Evolutionary conservation across 768 basidiomycete genomes (phyloP), one percentile per base, ranked within the genome.

Genomic region (Melanogaster broomeanus): DNA sequence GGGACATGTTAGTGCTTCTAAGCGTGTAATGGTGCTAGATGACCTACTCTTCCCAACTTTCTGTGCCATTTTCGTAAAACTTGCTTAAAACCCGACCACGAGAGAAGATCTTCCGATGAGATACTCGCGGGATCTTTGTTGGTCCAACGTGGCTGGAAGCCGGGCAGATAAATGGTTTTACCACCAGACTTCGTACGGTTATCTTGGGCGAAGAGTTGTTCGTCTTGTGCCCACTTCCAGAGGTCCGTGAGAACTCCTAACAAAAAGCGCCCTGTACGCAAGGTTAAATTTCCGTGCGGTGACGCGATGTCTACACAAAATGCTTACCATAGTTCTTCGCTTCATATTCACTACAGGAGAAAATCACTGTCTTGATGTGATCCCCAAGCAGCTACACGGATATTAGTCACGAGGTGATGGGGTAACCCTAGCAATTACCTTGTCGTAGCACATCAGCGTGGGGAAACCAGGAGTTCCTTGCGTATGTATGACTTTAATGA

Each of bases 301-400:
- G 37, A 37, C 30, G 6, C 33, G 11, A 35, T 28, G 34, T 11
- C 25, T 24, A 27, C 47, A 19, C 46, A 28, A 35, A 66, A 30
- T 11, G 28, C 76, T 28, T 62, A 90, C 95, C 94, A 61, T 93
- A 94, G 69, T 98, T 98, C 45, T 88, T 83, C 12, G 93, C 94
- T 71, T 99, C 95, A 59, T 92, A 92, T 72, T 96, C 96, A 57
- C 95, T 97, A 62, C 93, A 95, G 1, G 92, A 89, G 68, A 94
- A 97, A 21, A 98, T 75, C 11, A 94, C 80, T 6, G 86, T 84
- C 45, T 90, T 86, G 45, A 97, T 78, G 56, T 91, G 87, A 38
- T 93, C 90, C 8, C 85, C 85, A 21, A 98, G 84, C 31, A 98
- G 72, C 92, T 97, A 60, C 21, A 31, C 39, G 33, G 33, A 10